Base-by-base conservation (phyloP, 345 rosid genomes). In the Populus pruinosa region DNA sequence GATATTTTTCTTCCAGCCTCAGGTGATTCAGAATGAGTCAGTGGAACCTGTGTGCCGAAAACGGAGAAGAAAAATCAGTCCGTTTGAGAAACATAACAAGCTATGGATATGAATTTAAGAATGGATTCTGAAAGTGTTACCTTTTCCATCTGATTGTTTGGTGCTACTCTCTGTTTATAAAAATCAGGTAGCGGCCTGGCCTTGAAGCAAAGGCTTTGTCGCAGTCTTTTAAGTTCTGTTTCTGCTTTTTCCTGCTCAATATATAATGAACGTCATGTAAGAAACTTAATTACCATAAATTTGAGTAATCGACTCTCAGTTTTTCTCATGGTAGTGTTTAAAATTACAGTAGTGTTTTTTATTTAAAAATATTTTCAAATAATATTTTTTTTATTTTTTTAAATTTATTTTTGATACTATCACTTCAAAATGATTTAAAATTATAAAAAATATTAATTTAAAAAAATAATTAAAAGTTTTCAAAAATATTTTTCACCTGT, bases 111-210 rank as follows among this genome's bases (percentile, higher is more conserved):
- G 17, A 53, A 47, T 44, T 23, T 25, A 17, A 17, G 44, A 41
- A 50, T 16, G 39, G 39, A 29, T 47, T 49, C 21, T 6, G 25
- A 65, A 12, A 18, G 27, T 67, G 72, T 27, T 86, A 90, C 97
- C 87, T 88, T 88, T 76, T 85, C 84, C 33, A 78, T 69, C 78
- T 84, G 89, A 78, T 77, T 83, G 5, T 76, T 85, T 8, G 72
- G 50, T 74, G 80, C 67, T 73, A 79, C 79, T 77, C 88, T 88
- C 47, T 88, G 89, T 82, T 87, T 90, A 78, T 94, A 94, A 74
- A 94, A 94, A n/a, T 87, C 83, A 10, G 98, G 98, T 74, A 94
- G 86, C 61, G 97, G 98, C 81, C 92, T 88, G 31, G 98, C 97
- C 86, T 93, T 95, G 90, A 93, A 95, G 88, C 99, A 91, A 69